Percentiles rank a stretch among this genome's conserved stretches.
Evolutionary conservation across 169 alveolate genomes (phyloP).

Genomic region (Theileria orientalis): DNA sequence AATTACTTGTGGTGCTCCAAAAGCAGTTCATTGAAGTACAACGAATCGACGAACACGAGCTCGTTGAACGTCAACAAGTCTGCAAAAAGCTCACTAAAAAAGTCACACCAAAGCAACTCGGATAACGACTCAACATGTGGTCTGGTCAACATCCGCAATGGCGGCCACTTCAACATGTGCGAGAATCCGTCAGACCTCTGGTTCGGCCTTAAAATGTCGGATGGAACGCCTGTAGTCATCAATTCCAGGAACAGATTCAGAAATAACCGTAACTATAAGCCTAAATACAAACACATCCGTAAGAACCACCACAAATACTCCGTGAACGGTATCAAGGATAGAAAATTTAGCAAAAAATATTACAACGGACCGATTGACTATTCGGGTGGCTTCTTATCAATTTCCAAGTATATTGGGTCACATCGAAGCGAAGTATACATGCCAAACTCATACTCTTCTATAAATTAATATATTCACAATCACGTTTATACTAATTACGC

Average conservation of each 20-base stretch:
- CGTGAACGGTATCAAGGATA: background rate
- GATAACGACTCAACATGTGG: constrained; percentile 63
- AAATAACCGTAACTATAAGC: background rate
- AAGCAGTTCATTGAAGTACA: constrained; percentile 22
- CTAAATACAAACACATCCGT: background rate
- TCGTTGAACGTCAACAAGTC: constrained; percentile 8
- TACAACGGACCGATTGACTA: constrained; percentile 56
- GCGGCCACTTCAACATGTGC: constrained; percentile 68
- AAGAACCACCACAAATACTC: constrained; percentile 2
- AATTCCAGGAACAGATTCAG: constrained; percentile 48
- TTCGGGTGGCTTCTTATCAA: constrained; percentile 45
- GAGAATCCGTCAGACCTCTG: constrained; percentile 80
- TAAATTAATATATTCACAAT: too few species aligned
- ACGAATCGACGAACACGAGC: constrained; percentile 9
- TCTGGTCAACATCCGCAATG: constrained; percentile 62
- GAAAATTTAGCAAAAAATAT: too few species aligned
- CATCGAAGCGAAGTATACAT: constrained; percentile 38
- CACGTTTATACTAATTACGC: too few species aligned
- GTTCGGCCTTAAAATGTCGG: constrained; percentile 74
- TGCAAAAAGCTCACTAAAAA: too few species aligned
- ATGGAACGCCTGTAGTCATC: constrained; percentile 73
- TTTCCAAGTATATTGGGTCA: constrained; percentile 48
- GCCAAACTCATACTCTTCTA: background rate
- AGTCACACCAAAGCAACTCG: constrained; percentile 18
- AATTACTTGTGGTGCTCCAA: constrained; percentile 59